phyloP scores from a whole-genome alignment of 768 basidiomycete genomes.

The Dacryopinax primogenitus region DNA sequence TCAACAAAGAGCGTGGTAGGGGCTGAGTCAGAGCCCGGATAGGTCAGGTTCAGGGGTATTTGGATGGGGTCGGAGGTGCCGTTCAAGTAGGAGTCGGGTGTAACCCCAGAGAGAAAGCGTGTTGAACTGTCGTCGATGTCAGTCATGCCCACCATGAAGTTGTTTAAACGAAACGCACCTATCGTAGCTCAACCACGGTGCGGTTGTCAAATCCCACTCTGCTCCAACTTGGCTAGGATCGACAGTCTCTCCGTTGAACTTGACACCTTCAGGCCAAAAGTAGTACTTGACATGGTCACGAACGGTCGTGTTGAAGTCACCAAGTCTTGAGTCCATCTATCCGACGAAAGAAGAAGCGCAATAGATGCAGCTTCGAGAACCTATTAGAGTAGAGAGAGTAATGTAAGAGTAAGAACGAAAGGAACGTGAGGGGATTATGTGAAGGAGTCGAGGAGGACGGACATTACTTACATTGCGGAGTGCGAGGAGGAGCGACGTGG shows the following conservation, averaged over 20 bases:
- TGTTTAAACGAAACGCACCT: background rate
- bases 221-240: background rate
- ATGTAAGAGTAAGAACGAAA: background rate
- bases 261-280: background rate
- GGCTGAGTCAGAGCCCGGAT: background rate
- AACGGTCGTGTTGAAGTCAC: background rate
- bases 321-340: background rate
- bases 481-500: background rate
- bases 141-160: background rate
- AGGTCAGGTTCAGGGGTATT: background rate
- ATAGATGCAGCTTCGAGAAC: background rate
- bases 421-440: background rate
- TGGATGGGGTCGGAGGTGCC: background rate
- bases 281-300: constrained; percentile 1
- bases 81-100: background rate
- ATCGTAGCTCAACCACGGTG: background rate
- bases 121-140: background rate
- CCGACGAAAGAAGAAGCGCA: background rate
- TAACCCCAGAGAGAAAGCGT: background rate
- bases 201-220: background rate
- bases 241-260: background rate
- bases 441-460: background rate
- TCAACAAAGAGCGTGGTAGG: constrained; percentile 9
- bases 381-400: background rate
- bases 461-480: constrained; percentile 4